phyloP scores from a whole-genome alignment of 805 yeast species.

The Kazachstania martiniae region DNA sequence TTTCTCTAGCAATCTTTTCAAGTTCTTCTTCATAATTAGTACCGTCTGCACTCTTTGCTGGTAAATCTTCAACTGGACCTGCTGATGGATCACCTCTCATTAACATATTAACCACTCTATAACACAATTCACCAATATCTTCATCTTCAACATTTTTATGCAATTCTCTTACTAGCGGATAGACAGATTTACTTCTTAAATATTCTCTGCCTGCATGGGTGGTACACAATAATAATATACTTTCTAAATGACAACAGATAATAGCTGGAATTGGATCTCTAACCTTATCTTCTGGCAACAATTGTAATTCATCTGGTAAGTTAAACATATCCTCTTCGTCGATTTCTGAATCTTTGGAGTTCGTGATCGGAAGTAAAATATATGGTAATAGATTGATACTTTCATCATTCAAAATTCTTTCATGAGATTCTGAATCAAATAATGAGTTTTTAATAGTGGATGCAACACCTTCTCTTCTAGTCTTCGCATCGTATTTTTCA shows the following conservation, averaged over 20 bases:
- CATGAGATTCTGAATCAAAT: slow-evolving; percentile 67
- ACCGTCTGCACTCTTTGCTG: slow-evolving; percentile 37
- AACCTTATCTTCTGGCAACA: slow-evolving; percentile 60
- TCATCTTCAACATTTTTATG: slow-evolving; percentile 47
- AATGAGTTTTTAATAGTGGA: slow-evolving; percentile 84
- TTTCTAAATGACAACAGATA: slow-evolving; percentile 64
- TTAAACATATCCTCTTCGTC: slow-evolving; percentile 79
- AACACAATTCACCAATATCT: slow-evolving; percentile 58
- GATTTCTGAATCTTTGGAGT: slow-evolving; percentile 57
- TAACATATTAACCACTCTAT: slow-evolving; percentile 76
- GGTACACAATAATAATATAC: slow-evolving; percentile 68
- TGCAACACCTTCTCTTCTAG: slow-evolving; percentile 86
- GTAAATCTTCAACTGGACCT: slow-evolving; percentile 37
- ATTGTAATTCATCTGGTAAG: slow-evolving; percentile 80
- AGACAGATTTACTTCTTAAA: slow-evolving; percentile 72
- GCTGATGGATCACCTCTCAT: slow-evolving; percentile 74
- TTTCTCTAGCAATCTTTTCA: no score
- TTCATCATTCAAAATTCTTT: slow-evolving; percentile 45
- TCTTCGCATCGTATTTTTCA: slow-evolving; percentile 63
- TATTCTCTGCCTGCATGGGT: slow-evolving; percentile 63
- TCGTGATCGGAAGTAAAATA: slow-evolving; percentile 69
- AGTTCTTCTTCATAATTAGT: slow-evolving; percentile 28
- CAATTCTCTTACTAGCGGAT: slow-evolving; percentile 76
- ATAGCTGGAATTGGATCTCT: slow-evolving; percentile 66
- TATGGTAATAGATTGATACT: slow-evolving; percentile 70